phyloP scores from a whole-genome alignment of 148 eudicot genomes.

The Salicornia ramosissima region DNA sequence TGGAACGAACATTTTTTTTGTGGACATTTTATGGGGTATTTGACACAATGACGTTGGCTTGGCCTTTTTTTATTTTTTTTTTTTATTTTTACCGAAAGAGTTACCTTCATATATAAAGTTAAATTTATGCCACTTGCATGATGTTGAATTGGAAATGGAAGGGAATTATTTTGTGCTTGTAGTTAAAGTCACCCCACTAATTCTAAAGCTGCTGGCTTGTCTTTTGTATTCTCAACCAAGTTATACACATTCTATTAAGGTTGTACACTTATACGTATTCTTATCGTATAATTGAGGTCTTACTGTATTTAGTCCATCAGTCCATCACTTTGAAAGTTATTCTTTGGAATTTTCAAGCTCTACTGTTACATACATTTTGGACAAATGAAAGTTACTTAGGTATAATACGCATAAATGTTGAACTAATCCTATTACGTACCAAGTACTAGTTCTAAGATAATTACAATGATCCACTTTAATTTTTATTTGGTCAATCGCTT shows the following conservation, averaged over 20 bases:
- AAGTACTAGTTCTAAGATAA: too few relatives aligned
- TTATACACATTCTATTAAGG: slow-evolving; percentile 16
- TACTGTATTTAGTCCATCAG: background rate
- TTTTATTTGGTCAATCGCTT: too few relatives aligned
- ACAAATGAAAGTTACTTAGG: too few relatives aligned
- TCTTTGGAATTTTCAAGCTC: too few relatives aligned
- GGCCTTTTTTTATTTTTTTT: too few relatives aligned
- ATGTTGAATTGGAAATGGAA: background rate
- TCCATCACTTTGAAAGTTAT: too few relatives aligned
- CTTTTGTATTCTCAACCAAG: slow-evolving; percentile 2
- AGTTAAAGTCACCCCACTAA: slow-evolving; percentile 20
- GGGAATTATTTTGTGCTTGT: background rate
- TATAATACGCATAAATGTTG: too few relatives aligned
- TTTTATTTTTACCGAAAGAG: slow-evolving; percentile 21
- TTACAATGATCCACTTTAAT: too few relatives aligned
- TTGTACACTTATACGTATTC: slow-evolving; percentile 14
- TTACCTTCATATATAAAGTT: background rate
- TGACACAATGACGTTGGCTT: background rate
- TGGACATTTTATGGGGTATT: slow-evolving; percentile 7
- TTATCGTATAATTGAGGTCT: background rate
- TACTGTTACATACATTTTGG: too few relatives aligned
- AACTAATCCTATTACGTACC: too few relatives aligned
- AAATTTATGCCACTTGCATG: background rate
- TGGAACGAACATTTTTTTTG: too few relatives aligned
- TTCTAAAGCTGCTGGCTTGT: slow-evolving; percentile 8